Percentiles rank a stretch among this genome's conserved stretches.
phyloP scores from a whole-genome alignment of 129 eudicot genomes.

The Pseudognaphalium luteoalbum region DNA sequence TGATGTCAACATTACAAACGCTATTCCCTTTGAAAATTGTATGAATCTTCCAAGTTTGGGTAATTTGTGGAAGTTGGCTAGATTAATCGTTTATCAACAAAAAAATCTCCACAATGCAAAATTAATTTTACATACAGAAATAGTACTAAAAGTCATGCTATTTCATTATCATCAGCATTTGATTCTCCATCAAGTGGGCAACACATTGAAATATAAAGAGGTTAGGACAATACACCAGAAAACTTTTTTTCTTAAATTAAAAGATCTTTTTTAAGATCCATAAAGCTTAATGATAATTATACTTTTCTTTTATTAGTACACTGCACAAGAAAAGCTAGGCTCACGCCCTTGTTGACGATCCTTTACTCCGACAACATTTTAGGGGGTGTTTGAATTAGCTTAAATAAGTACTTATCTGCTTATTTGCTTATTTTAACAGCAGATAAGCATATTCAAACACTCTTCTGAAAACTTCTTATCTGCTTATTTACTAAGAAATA shows the following conservation, averaged over 20 bases:
- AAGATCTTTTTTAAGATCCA: neutral
- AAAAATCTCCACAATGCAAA: neutral
- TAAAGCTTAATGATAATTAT: neutral
- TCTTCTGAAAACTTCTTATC: too few relatives aligned
- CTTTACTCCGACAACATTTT: too few relatives aligned
- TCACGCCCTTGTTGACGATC: too few relatives aligned
- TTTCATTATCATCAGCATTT: slow-evolving; percentile 28
- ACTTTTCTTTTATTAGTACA: neutral
- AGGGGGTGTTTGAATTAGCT: too few relatives aligned
- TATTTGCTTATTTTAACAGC: too few relatives aligned
- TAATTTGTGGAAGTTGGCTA: slow-evolving; percentile 58
- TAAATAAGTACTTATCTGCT: too few relatives aligned
- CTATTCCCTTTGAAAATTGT: too few relatives aligned
- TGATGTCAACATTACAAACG: too few relatives aligned
- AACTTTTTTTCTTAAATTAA: too few relatives aligned
- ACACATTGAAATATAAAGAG: neutral
- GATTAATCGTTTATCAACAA: slow-evolving; percentile 51
- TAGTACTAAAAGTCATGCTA: neutral
- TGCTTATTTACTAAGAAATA: too few relatives aligned
- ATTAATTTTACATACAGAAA: neutral
- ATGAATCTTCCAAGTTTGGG: slow-evolving; percentile 66
- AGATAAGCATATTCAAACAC: too few relatives aligned
- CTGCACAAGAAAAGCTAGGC: neutral
- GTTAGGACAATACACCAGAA: neutral
- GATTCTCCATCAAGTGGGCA: slow-evolving; percentile 29